Base-by-base conservation (phyloP, 805 yeast genomes). In the Sungouiella blattae region DNA sequence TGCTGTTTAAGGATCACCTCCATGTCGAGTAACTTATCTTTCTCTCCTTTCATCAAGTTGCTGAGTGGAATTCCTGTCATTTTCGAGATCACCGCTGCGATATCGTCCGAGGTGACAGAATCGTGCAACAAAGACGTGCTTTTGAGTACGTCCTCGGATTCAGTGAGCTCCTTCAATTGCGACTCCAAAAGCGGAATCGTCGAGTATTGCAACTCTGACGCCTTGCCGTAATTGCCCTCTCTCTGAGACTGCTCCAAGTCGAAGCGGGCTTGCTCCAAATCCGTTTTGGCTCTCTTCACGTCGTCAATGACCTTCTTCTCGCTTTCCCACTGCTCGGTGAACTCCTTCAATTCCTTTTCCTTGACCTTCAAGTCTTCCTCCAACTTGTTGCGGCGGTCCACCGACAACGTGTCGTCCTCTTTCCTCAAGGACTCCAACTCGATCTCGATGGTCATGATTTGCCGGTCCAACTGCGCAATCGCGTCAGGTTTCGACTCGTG, bases 401-500 rank as follows among this genome's bases (percentile, higher is more conserved):
- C 57, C 0, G 96, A 86, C 20, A 89, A 58, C 2, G 83, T 80
- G 54, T 91, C 97, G 4, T 88, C 87, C 57, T 93, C 98, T 54
- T 93, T 93, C 52, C 91, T 78, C 52, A 93, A 70, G 0, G 97
- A 87, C 61, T 91, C 98, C 40, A 93, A 71, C 61, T 93, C 98
- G 49, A 93, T 93, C 61, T 89, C 89, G 42, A 93, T 83, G 4
- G 96, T 93, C 88, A 91, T 87, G 30, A 91, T 80, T 18, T 81
- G 73, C 43, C 98, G 77, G 57, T 91, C 98, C 39, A 91, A 69
- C 30, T 81, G 85, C 52, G 88, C 91, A 35, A 93, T 85, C 2
- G 89, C 87, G 54, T 91, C 98, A 0, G 98, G 98, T 57, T 88
- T 89, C 1, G 96, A 87, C 63, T 91, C 98, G 57, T 93, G 98